phyloP scores from a whole-genome alignment of 768 basidiomycete genomes.

The Galerina marginata region DNA sequence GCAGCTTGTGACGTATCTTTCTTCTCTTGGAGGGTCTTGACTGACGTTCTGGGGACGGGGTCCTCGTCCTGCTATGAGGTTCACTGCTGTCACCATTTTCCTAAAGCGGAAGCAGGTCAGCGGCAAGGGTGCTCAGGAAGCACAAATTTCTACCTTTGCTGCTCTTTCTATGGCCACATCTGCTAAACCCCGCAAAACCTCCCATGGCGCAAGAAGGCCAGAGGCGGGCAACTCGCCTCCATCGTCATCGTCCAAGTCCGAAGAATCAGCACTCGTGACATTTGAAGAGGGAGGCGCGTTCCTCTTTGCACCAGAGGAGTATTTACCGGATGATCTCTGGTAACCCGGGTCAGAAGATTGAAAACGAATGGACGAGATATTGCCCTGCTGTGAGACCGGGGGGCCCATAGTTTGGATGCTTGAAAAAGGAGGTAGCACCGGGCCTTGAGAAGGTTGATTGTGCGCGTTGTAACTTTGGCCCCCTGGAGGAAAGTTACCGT shows the following conservation, averaged over 20 bases:
- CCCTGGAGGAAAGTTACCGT: slow-evolving; percentile 44
- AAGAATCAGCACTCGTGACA: slow-evolving; percentile 79
- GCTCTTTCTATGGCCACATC: slow-evolving; percentile 83
- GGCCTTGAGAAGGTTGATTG: slow-evolving; percentile 44
- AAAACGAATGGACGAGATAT: slow-evolving; percentile 67
- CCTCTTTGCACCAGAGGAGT: slow-evolving; percentile 59
- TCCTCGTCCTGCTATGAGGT: slow-evolving; percentile 74
- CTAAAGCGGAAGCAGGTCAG: slow-evolving; percentile 35
- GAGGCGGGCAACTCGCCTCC: slow-evolving; percentile 79
- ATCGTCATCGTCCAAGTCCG: slow-evolving; percentile 85
- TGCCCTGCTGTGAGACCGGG: slow-evolving; percentile 47
- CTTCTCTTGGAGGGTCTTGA: slow-evolving; percentile 72
- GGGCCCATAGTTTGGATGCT: slow-evolving; percentile 65
- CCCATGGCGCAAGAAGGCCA: slow-evolving; percentile 87
- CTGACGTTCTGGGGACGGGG: slow-evolving; percentile 74
- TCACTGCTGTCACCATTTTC: slow-evolving; percentile 82
- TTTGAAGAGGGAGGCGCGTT: slow-evolving; percentile 66
- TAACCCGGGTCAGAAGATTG: slow-evolving; percentile 50
- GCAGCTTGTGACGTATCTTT: slow-evolving; percentile 68
- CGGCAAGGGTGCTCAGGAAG: background rate
- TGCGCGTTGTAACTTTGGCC: slow-evolving; percentile 41
- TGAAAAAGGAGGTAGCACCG: slow-evolving; percentile 74
- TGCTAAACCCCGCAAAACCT: slow-evolving; percentile 80
- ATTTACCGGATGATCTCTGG: slow-evolving; percentile 34
- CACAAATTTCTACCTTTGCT: slow-evolving; percentile 59